Percentiles rank a stretch among this genome's conserved stretches.
Evolutionary conservation across 306 rosid species (phyloP).

Genomic region (Lathyrus sativus): DNA sequence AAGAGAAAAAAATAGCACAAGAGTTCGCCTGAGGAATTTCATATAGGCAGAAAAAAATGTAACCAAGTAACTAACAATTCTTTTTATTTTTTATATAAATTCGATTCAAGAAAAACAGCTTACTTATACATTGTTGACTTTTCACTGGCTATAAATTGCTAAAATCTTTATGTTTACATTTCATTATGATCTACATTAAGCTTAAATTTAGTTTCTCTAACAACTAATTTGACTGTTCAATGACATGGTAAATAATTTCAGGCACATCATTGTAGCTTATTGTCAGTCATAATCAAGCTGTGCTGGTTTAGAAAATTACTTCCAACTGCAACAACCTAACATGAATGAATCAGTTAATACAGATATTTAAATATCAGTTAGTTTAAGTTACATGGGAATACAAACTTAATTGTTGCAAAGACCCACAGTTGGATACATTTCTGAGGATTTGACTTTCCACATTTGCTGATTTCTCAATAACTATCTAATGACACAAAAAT

Average conservation of each 20-base stretch:
- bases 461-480: constrained; percentile 11
- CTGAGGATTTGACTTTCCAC: constrained; percentile 1
- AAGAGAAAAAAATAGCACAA: neutral
- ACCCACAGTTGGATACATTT: constrained; percentile 2
- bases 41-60: neutral
- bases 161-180: constrained; percentile 14
- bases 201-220: constrained; percentile 19
- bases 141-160: constrained; percentile 17
- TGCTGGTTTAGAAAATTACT: constrained; percentile 11
- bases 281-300: constrained; percentile 6
- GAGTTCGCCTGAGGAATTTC: neutral
- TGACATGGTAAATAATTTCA: constrained; percentile 29
- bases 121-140: neutral
- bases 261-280: constrained; percentile 20
- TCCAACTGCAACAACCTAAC: constrained; percentile 4
- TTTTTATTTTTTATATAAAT: neutral
- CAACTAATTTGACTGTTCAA: constrained; percentile 14
- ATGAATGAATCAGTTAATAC: constrained; percentile 10
- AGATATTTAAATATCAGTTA: constrained; percentile 9
- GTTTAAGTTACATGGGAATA: constrained; percentile 10
- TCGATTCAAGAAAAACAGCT: constrained; percentile 15
- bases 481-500: constrained; percentile 26
- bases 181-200: constrained; percentile 9
- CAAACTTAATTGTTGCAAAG: constrained; percentile 14
- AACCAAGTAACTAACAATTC: constrained; percentile 8